Evolutionary conservation across 73 alveolate species (phyloP).

Genomic region (Halteria grandinella): DNA sequence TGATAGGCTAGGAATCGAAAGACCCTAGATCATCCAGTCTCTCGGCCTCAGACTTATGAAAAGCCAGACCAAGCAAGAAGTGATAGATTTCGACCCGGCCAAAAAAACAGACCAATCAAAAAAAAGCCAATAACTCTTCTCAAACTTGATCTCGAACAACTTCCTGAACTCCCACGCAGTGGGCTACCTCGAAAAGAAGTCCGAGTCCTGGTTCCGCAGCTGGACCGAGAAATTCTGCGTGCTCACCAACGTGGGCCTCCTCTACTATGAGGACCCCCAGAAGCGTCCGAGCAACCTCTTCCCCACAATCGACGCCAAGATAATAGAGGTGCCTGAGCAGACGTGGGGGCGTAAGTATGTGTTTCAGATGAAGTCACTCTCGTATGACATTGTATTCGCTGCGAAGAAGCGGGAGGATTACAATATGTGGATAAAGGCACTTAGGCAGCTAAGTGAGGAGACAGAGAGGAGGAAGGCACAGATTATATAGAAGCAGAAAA

Average conservation of each 20-base stretch:
- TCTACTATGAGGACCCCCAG: slow-evolving; percentile 54
- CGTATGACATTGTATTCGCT: slow-evolving; percentile 50
- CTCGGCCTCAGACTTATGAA: slow-evolving; percentile 37
- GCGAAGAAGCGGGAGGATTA: slow-evolving; percentile 46
- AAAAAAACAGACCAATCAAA: slow-evolving; percentile 7
- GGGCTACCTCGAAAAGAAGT: slow-evolving; percentile 53
- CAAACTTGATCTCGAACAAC: slow-evolving; percentile 15
- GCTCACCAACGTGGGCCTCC: slow-evolving; percentile 60
- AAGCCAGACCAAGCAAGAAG: slow-evolving; percentile 32
- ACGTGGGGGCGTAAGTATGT: slow-evolving; percentile 39
- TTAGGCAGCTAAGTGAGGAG: slow-evolving; percentile 19
- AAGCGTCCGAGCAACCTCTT: slow-evolving; percentile 62
- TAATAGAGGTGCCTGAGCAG: slow-evolving; percentile 11
- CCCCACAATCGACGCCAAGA: slow-evolving; percentile 59
- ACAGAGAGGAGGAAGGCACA: slow-evolving; percentile 22
- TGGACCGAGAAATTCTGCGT: slow-evolving; percentile 67
- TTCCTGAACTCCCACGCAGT: slow-evolving; percentile 38
- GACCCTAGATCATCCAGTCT: slow-evolving; percentile 36
- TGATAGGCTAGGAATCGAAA: slow-evolving; percentile 28
- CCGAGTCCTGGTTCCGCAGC: slow-evolving; percentile 55
- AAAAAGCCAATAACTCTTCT: neutral
- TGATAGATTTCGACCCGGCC: slow-evolving; percentile 58
- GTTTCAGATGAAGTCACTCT: slow-evolving; percentile 49
- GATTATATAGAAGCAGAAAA: slow-evolving; percentile 24
- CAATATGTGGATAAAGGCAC: slow-evolving; percentile 40